Evolutionary conservation across 371 early-diverging fungal species (phyloP).

Genomic region (Apophysomyces sp.): DNA sequence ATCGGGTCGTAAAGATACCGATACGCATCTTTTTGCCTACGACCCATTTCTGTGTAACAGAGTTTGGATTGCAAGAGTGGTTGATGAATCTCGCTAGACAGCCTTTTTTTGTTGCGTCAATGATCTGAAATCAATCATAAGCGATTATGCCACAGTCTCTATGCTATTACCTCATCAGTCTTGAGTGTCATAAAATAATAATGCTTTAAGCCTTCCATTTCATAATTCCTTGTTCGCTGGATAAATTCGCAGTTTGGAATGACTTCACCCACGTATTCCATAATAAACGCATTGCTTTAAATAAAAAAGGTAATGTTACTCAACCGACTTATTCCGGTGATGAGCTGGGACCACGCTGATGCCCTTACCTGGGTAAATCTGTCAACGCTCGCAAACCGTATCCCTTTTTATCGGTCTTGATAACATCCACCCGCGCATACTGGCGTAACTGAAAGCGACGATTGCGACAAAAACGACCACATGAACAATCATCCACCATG

Average conservation of each 20-base stretch:
- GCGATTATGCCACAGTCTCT: background rate
- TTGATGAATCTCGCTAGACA: slow-evolving; percentile 92
- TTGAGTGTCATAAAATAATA: slow-evolving; percentile 97
- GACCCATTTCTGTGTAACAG: slow-evolving; percentile 87
- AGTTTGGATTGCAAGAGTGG: slow-evolving; percentile 93
- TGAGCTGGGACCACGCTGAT: background rate
- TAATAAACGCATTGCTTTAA: slow-evolving; percentile 72
- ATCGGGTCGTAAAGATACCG: slow-evolving; percentile 77
- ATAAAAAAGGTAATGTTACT: slow-evolving; percentile 4
- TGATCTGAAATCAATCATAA: slow-evolving; percentile 51
- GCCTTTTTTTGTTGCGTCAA: slow-evolving; percentile 94
- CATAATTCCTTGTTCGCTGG: slow-evolving; percentile 81
- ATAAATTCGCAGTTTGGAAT: slow-evolving; percentile 76
- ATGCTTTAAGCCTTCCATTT: slow-evolving; percentile 78
- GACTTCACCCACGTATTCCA: slow-evolving; percentile 97
- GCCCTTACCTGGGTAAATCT: slow-evolving; percentile 59
- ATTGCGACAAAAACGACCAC: slow-evolving; percentile 87
- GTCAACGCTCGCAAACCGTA: slow-evolving; percentile 83
- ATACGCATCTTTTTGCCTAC: slow-evolving; percentile 76
- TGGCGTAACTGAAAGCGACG: slow-evolving; percentile 84
- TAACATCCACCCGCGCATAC: slow-evolving; percentile 85
- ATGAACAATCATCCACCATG: slow-evolving; percentile 83
- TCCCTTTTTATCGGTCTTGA: slow-evolving; percentile 89
- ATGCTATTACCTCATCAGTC: slow-evolving; percentile 71
- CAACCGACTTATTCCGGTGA: background rate